These are phyloP conservation scores for Kwoniella dejecticola DNA, from an alignment of 768 basidiomycete species.

Conservation along the genomic window DNA sequence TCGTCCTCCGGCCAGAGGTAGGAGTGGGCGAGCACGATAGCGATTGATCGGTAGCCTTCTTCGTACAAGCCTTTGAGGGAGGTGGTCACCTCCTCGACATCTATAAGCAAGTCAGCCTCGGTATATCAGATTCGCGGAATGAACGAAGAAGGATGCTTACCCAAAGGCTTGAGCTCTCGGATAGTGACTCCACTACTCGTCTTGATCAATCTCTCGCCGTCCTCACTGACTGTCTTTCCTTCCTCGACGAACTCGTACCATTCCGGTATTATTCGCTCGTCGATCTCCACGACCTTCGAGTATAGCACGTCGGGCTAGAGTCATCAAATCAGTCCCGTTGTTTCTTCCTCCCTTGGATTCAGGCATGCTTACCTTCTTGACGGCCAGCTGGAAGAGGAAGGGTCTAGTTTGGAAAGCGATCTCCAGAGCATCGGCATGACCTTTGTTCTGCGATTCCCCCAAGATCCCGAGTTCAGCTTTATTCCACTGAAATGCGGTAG, in stretches of 20 bases:
- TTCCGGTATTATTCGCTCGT: conserved; percentile 33
- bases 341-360: no score
- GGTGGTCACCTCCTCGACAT: conserved; percentile 13
- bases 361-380: conserved; percentile 56
- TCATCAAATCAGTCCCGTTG: conserved; percentile 60
- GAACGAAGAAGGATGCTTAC: neutral
- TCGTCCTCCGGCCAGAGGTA: conserved; percentile 83
- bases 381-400: conserved; percentile 69
- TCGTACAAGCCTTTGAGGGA: conserved; percentile 30
- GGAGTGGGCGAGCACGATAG: conserved; percentile 45
- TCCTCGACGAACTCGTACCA: conserved; percentile 28
- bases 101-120: conserved; percentile 3
- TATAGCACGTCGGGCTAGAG: conserved; percentile 26
- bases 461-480: no score
- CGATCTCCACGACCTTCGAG: conserved; percentile 20
- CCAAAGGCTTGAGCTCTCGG: conserved; percentile 23
- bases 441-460: conserved; percentile 41
- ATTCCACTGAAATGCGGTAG: neutral
- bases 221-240: conserved; percentile 15
- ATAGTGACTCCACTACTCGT: conserved; percentile 26
- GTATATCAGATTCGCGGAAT: neutral
- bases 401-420: conserved; percentile 62
- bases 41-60: conserved; percentile 67
- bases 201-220: conserved; percentile 26
- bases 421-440: conserved; percentile 32